phyloP scores from a whole-genome alignment of 2,329 filamentous ascomycete species.

The Tolypocladium sp. region DNA sequence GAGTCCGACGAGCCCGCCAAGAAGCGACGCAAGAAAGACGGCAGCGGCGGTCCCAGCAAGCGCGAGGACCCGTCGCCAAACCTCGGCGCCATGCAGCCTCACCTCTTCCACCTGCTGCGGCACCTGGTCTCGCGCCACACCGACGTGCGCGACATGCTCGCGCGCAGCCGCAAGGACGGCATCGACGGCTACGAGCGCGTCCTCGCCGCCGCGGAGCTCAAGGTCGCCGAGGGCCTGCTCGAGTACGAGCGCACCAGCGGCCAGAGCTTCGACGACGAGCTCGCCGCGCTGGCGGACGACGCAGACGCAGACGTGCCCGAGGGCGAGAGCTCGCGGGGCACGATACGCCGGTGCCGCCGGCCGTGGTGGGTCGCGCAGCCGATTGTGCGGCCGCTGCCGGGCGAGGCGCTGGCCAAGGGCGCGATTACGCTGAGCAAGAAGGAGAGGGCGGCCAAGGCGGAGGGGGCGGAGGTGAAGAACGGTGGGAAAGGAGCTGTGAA shows the following conservation, averaged over 20 bases:
- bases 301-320: conserved; percentile 23
- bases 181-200: conserved; percentile 71
- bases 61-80: conserved; percentile 46
- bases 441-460: conserved; percentile 22
- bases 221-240: conserved; percentile 61
- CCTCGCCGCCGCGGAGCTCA: conserved; percentile 63
- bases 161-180: conserved; percentile 57
- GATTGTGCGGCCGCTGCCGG: conserved; percentile 75
- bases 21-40: conserved; percentile 40
- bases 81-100: conserved; percentile 73
- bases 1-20: conserved; percentile 38
- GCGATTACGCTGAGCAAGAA: conserved; percentile 69
- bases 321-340: conserved; percentile 52
- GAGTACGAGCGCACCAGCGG: conserved; percentile 52
- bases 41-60: conserved; percentile 15
- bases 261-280: conserved; percentile 34
- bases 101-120: conserved; percentile 85
- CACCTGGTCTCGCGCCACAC: conserved; percentile 74
- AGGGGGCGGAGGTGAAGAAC: conserved; percentile 12
- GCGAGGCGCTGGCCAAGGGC: conserved; percentile 77
- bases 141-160: conserved; percentile 77
- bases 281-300: conserved; percentile 9
- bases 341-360: conserved; percentile 63
- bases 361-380: conserved; percentile 91
- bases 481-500: neutral